Evolutionary conservation across 2,329 filamentous ascomycete genomes (phyloP).

Genomic region (Trichoderma sp.): DNA sequence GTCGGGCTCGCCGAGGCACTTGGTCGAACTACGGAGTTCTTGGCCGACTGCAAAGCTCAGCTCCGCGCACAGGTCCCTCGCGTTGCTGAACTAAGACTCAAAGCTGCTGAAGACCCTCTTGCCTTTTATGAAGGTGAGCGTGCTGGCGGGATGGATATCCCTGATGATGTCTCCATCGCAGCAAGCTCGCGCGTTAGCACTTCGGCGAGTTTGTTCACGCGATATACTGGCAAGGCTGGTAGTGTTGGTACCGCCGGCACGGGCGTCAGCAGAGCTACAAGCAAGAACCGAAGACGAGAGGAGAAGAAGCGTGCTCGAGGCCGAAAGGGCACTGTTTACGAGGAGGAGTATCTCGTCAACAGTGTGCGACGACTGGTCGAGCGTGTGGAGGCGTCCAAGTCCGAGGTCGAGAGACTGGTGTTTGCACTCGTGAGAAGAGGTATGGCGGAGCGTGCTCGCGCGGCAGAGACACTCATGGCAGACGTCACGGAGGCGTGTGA

Average conservation of each 20-base stretch:
- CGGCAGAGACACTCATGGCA: slow-evolving; percentile 69
- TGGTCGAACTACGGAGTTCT: slow-evolving; percentile 79
- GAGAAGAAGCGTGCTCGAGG: slow-evolving; percentile 93
- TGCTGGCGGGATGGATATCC: slow-evolving; percentile 64
- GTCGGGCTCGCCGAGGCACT: slow-evolving; percentile 76
- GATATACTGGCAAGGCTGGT: slow-evolving; percentile 73
- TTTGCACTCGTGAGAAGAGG: slow-evolving; percentile 72
- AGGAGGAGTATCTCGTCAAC: slow-evolving; percentile 94
- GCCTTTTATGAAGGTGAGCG: slow-evolving; percentile 83
- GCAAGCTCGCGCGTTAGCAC: slow-evolving; percentile 77
- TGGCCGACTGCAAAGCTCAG: slow-evolving; percentile 89
- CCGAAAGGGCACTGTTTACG: slow-evolving; percentile 95
- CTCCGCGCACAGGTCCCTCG: slow-evolving; percentile 81
- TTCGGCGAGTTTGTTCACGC: slow-evolving; percentile 83
- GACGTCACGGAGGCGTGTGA: slow-evolving; percentile 72
- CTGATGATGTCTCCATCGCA: slow-evolving; percentile 89
- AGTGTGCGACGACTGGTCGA: slow-evolving; percentile 81
- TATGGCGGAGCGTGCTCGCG: slow-evolving; percentile 84
- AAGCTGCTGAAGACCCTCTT: slow-evolving; percentile 80
- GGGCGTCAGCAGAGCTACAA: slow-evolving; percentile 72
- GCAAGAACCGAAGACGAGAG: slow-evolving; percentile 83
- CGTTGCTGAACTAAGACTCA: slow-evolving; percentile 74
- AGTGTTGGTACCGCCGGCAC: slow-evolving; percentile 68
- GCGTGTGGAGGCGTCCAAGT: slow-evolving; percentile 68
- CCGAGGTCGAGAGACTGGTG: slow-evolving; percentile 72